Evolutionary conservation across 306 rosid genomes (phyloP).

Genomic region (Vachellia collinsii): DNA sequence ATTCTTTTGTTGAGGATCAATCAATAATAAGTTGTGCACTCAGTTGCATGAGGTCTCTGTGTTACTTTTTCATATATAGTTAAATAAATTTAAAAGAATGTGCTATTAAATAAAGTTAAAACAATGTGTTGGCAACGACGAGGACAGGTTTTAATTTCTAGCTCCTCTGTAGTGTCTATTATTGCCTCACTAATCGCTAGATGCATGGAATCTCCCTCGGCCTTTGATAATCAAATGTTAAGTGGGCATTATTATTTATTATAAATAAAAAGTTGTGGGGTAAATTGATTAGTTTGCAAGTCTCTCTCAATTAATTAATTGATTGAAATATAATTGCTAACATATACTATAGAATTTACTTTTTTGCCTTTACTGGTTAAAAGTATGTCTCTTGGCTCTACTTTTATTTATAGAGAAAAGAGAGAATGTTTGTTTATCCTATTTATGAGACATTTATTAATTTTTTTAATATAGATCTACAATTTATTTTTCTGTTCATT

Average conservation of each 20-base stretch:
- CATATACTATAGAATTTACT: background rate
- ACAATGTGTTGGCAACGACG: conserved; percentile 5
- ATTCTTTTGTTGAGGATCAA: conserved; percentile 3
- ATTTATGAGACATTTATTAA: no score
- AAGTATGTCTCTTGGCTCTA: no score
- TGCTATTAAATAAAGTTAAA: no score
- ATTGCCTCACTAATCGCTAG: background rate
- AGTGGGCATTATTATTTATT: background rate
- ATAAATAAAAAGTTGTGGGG: background rate
- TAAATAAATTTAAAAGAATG: no score
- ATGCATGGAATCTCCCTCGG: background rate
- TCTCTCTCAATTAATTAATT: background rate
- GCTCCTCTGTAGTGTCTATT: background rate
- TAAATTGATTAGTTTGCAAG: conserved; percentile 3
- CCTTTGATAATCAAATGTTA: conserved; percentile 1
- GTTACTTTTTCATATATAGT: background rate
- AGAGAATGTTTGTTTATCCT: background rate
- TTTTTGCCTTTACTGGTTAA: conserved; percentile 2
- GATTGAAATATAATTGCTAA: background rate
- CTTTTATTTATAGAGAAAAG: background rate
- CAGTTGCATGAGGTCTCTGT: background rate
- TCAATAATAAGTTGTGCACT: conserved; percentile 11
- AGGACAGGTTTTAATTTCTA: conserved; percentile 16
- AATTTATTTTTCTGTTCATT: no score
- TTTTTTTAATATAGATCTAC: no score